These are phyloP conservation scores for Zea luxurians DNA, from an alignment of 176 grass and related monocot genomes.

Conservation along the genomic window DNA sequence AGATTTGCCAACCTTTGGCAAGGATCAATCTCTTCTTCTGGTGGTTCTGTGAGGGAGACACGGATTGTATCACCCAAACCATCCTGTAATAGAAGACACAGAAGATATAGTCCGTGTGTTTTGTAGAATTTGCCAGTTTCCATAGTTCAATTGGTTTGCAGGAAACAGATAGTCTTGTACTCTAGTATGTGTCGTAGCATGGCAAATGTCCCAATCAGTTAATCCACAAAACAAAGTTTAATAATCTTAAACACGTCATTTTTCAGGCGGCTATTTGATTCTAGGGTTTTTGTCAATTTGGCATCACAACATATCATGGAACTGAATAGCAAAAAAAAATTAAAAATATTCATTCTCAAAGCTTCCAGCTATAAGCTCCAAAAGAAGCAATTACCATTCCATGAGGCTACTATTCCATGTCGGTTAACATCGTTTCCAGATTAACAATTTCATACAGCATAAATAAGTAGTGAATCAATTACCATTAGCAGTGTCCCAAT, in stretches of 20 bases:
- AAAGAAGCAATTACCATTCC: background rate
- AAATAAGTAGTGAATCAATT: slow-evolving; percentile 33
- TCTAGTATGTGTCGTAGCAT: slow-evolving; percentile 29
- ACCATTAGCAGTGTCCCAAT: slow-evolving; percentile 99
- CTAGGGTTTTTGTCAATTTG: background rate
- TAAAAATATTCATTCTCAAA: slow-evolving; percentile 27
- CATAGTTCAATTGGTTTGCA: background rate
- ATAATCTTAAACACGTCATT: slow-evolving; percentile 2
- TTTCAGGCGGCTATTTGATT: slow-evolving; percentile 1
- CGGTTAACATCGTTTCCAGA: slow-evolving; percentile 11
- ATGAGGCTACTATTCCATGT: slow-evolving; percentile 17
- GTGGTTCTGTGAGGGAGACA: slow-evolving; percentile 95
- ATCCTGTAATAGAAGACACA: slow-evolving; percentile 63
- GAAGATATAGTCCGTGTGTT: slow-evolving; percentile 17
- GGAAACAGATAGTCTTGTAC: slow-evolving; percentile 6
- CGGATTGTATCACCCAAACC: slow-evolving; percentile 96
- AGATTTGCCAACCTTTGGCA: slow-evolving; percentile 84
- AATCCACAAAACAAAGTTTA: background rate
- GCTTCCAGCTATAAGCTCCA: slow-evolving; percentile 9
- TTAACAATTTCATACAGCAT: slow-evolving; percentile 31
- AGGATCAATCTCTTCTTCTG: slow-evolving; percentile 93
- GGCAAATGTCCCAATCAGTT: slow-evolving; percentile 20
- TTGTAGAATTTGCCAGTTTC: background rate
- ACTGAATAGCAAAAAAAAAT: slow-evolving; percentile 18
- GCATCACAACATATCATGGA: background rate